Base-by-base conservation (phyloP, 2,329 filamentous ascomycete genomes). In the Rhinocladiella mackenziei region DNA sequence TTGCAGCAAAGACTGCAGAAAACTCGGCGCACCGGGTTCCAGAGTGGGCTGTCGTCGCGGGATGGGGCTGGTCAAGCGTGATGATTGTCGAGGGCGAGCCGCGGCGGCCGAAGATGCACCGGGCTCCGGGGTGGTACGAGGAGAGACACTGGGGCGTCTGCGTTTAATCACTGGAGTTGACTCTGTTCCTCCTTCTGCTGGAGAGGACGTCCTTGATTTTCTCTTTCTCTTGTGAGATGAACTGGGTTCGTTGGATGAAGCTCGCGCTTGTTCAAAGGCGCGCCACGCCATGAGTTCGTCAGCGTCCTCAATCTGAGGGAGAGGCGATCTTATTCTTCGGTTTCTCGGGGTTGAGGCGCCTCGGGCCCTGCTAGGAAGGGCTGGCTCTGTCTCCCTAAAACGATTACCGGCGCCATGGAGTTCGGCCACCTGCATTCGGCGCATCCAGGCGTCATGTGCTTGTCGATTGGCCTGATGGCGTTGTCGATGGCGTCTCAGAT, bases 241-340 rank as follows among this genome's bases (percentile, higher is more conserved):
- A 22, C 39, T 51, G 53, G 68, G 62, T 15, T 74, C 65, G 50
- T 70, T 73, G 52, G 84, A 76, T 13, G 78, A 75, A 49, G 89
- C 83, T 53, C 87, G 78, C 31, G 86, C 89, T 62, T 83, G 86
- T 56, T 96, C 89, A 51, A 97, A 83, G 14, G 86, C 88, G 51
- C 89, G 87, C 92, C 91, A 96, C 3, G 91, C 88, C 45, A 81
- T 76, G 41, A 84, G 75, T 64, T 94, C 89, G 56, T 95, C 89
- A 30, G 82, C 70, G 5, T 84, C 85, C 64, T 94, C 86, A 26
- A 80, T 78, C 30, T 80, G 76, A 23, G 77, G 76, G 11, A 63
- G 47, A 9, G 51, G 48, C 63, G 26, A 63, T 60, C 41, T 64
- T 56, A n/a, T 62, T 63, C 28, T 63, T 62, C 33, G 69, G 63